phyloP scores from a whole-genome alignment of 208 protist genomes.

The Histomonas meleagridis region DNA sequence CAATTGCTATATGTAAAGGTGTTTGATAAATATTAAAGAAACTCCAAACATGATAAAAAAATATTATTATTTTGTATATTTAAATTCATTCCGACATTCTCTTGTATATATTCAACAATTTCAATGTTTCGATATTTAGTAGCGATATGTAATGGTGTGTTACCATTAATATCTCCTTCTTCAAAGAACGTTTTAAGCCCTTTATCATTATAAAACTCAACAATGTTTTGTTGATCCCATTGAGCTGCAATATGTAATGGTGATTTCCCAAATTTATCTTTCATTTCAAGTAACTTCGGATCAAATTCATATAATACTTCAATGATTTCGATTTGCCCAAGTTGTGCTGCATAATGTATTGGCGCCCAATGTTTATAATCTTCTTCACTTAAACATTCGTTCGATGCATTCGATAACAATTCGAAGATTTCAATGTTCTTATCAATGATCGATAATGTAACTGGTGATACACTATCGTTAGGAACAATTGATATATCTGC shows the following conservation, averaged over 20 bases:
- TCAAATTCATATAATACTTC: neutral
- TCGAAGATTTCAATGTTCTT: neutral
- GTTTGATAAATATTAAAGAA: neutral
- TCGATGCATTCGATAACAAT: neutral
- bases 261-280: neutral
- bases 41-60: too few relatives aligned
- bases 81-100: neutral
- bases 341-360: constrained; percentile 8
- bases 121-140: neutral
- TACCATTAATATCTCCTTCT: neutral
- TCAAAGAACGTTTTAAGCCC: too few relatives aligned
- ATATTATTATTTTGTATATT: neutral
- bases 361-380: neutral
- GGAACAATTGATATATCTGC: neutral
- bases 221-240: neutral
- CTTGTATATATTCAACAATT: neutral
- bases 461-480: neutral
- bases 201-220: neutral
- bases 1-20: neutral
- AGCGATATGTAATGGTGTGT: constrained; percentile 20
- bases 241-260: neutral
- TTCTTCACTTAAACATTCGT: neutral
- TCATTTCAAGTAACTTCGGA: too few relatives aligned
- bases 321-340: neutral
- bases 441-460: neutral